Evolutionary conservation across 2,329 filamentous ascomycete species (phyloP).

Genomic region (Aspergillus ochraceoroseus): DNA sequence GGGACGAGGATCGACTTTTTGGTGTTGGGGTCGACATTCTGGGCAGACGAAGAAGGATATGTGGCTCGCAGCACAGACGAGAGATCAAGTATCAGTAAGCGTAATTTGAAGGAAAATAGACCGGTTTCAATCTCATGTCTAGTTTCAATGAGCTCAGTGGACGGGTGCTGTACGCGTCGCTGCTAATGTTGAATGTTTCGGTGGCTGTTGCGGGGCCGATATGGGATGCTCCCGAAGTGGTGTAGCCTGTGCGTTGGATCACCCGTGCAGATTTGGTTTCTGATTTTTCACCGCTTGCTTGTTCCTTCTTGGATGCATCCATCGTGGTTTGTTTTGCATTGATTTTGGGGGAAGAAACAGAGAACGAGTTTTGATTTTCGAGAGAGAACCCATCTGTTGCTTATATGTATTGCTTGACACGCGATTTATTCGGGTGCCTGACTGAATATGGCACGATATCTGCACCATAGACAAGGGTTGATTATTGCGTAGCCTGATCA

Average conservation of each 20-base stretch:
- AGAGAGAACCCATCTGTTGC: too few relatives aligned
- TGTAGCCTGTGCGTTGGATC: neutral
- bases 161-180: conserved; percentile 2
- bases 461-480: too few relatives aligned
- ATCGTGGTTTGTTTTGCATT: too few relatives aligned
- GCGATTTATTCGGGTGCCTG: too few relatives aligned
- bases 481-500: too few relatives aligned
- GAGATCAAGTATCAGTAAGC: neutral
- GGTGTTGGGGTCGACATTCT: conserved; percentile 19
- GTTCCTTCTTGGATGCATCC: neutral
- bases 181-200: conserved; percentile 13
- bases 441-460: too few relatives aligned
- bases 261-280: neutral
- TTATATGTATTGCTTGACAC: too few relatives aligned
- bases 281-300: conserved; percentile 9
- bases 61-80: neutral
- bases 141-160: conserved; percentile 1
- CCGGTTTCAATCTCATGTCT: neutral
- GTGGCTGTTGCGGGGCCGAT: conserved; percentile 13
- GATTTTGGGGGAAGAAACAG: too few relatives aligned
- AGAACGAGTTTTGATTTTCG: too few relatives aligned
- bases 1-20: conserved; percentile 22
- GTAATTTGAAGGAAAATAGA: neutral
- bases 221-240: neutral
- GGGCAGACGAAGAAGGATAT: neutral